Base-by-base conservation (phyloP, 176 grass and related monocot genomes). In the Carex cristatella region DNA sequence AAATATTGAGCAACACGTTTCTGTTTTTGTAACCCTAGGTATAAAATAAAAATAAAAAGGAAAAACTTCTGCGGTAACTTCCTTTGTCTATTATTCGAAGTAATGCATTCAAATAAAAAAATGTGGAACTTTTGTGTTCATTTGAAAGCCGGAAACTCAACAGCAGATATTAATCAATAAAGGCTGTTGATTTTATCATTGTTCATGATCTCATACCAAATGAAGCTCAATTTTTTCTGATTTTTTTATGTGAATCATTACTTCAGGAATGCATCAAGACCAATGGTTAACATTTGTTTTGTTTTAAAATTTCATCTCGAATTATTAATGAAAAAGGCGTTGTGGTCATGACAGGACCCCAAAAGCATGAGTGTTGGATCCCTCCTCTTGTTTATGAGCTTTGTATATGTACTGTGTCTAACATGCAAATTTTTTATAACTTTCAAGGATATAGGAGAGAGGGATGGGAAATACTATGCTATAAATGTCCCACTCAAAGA, bases 401-500 rank as follows among this genome's bases (percentile, higher is more conserved):
- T 57, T 49, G 10, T 31, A 56, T 55, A 56, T 77, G 49, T 16
- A 76, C 16, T 51, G 8, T 6, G 2, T 19, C 14, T 77, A 77
- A 77, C 27, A 56, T 56, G 27, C 38, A 55, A 56, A 56, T 5
- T 7, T 5, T 76, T 44, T 37, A 18, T 32, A 53, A 68, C 38
- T 89, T 81, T 86, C 40, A 93, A 98, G 95, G 91, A 98, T 91
- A 87, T 93, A 89, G 95, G 95, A 90, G 93, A 94, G 74, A 94
- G 89, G 80, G 93, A 98, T 91, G 95, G 95, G 64, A 98, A 95
- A 83, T 98, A 98, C 87, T 98, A 98, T 83, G 93, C 95, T 10
- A 90, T 98, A 71, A 98, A 98, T 84, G 90, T 98, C 61, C 95
- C 95, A 85, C 95, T 98, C 80, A 98, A 98, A 92, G 93, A 98